Conservation (phyloP, 768 basidiomycete species). For the Asterophora lycoperdoides region DNA sequence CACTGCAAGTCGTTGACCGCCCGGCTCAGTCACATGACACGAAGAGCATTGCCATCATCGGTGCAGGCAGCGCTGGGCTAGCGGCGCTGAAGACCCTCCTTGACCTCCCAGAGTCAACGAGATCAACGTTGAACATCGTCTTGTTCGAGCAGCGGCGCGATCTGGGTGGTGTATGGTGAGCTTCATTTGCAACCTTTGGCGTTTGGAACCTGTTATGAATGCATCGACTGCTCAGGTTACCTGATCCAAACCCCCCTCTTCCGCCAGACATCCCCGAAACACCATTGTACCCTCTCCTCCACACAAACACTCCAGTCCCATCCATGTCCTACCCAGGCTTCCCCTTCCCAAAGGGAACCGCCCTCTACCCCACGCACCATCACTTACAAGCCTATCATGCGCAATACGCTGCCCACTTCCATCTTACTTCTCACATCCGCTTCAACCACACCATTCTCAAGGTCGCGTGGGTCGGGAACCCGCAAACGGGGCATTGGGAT, state of each 20-base stretch:
- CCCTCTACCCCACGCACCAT: slow-evolving; percentile 47
- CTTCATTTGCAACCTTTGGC: not conserved
- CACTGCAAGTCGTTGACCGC: not conserved
- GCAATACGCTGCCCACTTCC: slow-evolving; percentile 35
- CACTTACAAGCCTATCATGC: slow-evolving; percentile 43
- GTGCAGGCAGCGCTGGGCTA: slow-evolving; percentile 54
- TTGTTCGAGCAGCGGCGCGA: slow-evolving; percentile 49
- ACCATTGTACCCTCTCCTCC: slow-evolving; percentile 49
- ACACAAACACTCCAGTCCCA: slow-evolving; percentile 52
- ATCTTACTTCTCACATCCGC: slow-evolving; percentile 35
- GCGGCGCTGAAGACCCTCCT: slow-evolving; percentile 47
- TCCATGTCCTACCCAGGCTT: slow-evolving; percentile 56
- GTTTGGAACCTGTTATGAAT: no score
- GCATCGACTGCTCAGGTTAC: slow-evolving; percentile 24
- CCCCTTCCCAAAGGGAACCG: slow-evolving; percentile 46
- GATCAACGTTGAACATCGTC: slow-evolving; percentile 40
- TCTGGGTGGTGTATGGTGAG: slow-evolving; percentile 57
- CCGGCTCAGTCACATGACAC: slow-evolving; percentile 10
- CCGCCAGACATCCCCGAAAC: slow-evolving; percentile 51
- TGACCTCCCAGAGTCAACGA: slow-evolving; percentile 39
- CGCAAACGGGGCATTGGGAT: slow-evolving; percentile 32
- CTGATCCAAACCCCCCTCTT: slow-evolving; percentile 23
- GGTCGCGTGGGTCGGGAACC: slow-evolving; percentile 41
- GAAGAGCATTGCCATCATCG: slow-evolving; percentile 55
- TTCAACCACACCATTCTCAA: slow-evolving; percentile 40